These are phyloP conservation scores for Musa schizocarpa DNA, from an alignment of 176 grass and related monocot genomes.

Conservation along the genomic window DNA sequence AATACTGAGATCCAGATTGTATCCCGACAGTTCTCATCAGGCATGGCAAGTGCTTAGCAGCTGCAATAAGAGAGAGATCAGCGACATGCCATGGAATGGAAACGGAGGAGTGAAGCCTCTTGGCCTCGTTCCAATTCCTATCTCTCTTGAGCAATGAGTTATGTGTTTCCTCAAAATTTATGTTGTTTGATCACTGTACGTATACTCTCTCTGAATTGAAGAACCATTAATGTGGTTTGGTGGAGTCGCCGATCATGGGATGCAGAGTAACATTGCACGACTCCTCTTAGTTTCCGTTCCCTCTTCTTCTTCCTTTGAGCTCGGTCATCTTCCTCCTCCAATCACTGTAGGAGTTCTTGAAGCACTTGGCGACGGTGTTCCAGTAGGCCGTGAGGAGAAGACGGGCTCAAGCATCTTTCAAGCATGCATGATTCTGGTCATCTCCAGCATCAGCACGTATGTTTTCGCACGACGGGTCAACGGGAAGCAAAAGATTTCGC, in stretches of 20 bases:
- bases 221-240: slow-evolving; percentile 65
- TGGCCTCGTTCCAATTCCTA: too few relatives aligned
- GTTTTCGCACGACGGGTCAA: background rate
- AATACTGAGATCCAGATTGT: too few relatives aligned
- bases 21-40: too few relatives aligned
- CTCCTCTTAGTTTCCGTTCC: background rate
- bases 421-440: background rate
- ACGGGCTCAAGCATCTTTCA: background rate
- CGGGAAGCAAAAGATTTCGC: too few relatives aligned
- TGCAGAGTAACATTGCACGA: too few relatives aligned
- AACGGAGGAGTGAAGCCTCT: too few relatives aligned
- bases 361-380: too few relatives aligned
- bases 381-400: background rate
- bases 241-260: slow-evolving; percentile 27
- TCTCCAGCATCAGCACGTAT: background rate
- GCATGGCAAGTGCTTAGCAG: too few relatives aligned
- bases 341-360: background rate
- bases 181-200: background rate
- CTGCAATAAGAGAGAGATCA: too few relatives aligned
- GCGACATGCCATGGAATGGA: too few relatives aligned
- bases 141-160: too few relatives aligned
- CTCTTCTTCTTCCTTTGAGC: background rate
- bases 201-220: slow-evolving; percentile 34
- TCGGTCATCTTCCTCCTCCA: background rate
- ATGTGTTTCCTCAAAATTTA: too few relatives aligned